These are phyloP conservation scores for Pseudogymnoascus sp. DNA, from an alignment of 2,329 filamentous ascomycete species.

Conservation along the genomic window DNA sequence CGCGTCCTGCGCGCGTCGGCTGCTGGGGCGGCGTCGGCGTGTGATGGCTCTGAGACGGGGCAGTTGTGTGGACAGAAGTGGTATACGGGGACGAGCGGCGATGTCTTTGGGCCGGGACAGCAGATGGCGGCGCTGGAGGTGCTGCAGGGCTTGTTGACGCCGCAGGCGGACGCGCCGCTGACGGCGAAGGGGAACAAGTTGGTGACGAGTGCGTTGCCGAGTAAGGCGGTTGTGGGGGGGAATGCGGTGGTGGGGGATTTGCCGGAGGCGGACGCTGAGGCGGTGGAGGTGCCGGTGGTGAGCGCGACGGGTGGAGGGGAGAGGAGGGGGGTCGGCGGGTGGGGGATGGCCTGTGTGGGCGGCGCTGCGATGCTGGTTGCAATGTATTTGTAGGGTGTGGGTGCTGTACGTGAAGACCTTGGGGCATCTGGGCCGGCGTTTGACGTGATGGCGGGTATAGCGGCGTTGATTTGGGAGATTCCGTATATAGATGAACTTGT, in stretches of 20 bases:
- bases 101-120: conserved; percentile 47
- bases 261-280: neutral
- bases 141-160: conserved; percentile 49
- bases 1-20: conserved; percentile 43
- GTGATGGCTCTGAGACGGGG: conserved; percentile 45
- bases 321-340: too few relatives aligned
- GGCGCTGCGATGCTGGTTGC: too few relatives aligned
- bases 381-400: too few relatives aligned
- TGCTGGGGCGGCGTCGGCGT: conserved; percentile 45
- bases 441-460: too few relatives aligned
- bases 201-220: neutral
- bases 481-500: too few relatives aligned
- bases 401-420: too few relatives aligned
- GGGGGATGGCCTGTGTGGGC: too few relatives aligned
- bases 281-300: conserved; percentile 1
- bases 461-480: too few relatives aligned
- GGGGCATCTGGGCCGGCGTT: too few relatives aligned
- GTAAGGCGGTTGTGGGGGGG: neutral
- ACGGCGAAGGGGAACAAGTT: conserved; percentile 4
- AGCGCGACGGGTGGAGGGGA: too few relatives aligned
- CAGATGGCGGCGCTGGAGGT: conserved; percentile 57
- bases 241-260: neutral
- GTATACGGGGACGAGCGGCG: conserved; percentile 50
- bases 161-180: conserved; percentile 34
- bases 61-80: conserved; percentile 53